phyloP scores from a whole-genome alignment of 2,329 filamentous ascomycete genomes.

The Mollisiaceae sp. region DNA sequence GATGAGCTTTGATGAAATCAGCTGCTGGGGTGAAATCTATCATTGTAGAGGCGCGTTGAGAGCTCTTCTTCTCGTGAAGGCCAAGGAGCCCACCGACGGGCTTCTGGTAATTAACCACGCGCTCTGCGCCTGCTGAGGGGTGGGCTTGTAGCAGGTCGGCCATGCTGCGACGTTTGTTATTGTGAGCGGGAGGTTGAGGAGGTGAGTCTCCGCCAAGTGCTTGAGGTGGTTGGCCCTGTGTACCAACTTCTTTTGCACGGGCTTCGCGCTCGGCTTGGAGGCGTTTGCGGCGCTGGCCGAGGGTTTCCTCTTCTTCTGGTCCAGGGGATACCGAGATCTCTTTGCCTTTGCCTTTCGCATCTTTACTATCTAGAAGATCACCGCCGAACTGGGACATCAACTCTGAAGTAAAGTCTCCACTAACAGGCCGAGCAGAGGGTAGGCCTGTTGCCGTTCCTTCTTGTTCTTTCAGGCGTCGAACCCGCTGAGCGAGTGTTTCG shows the following conservation, averaged over 20 bases:
- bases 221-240: conserved; percentile 19
- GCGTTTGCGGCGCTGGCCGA: conserved; percentile 76
- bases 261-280: conserved; percentile 74
- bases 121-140: conserved; percentile 46
- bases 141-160: conserved; percentile 55
- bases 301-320: conserved; percentile 73
- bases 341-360: conserved; percentile 43
- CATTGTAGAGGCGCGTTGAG: conserved; percentile 36
- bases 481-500: conserved; percentile 71
- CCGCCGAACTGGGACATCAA: conserved; percentile 69
- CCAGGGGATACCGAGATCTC: conserved; percentile 41
- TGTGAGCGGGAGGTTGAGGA: conserved; percentile 30
- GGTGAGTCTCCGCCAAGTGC: background rate
- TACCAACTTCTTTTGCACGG: conserved; percentile 59
- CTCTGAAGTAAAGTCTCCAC: conserved; percentile 70
- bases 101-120: conserved; percentile 29
- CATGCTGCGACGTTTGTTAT: conserved; percentile 49
- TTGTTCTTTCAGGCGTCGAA: conserved; percentile 64
- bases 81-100: conserved; percentile 39
- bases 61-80: conserved; percentile 39
- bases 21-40: conserved; percentile 32
- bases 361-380: conserved; percentile 45
- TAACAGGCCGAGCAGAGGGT: conserved; percentile 56
- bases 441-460: conserved; percentile 47
- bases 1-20: background rate